Evolutionary conservation across 2,329 filamentous ascomycete species (phyloP).

Genomic region (Aspergillus versicolor): DNA sequence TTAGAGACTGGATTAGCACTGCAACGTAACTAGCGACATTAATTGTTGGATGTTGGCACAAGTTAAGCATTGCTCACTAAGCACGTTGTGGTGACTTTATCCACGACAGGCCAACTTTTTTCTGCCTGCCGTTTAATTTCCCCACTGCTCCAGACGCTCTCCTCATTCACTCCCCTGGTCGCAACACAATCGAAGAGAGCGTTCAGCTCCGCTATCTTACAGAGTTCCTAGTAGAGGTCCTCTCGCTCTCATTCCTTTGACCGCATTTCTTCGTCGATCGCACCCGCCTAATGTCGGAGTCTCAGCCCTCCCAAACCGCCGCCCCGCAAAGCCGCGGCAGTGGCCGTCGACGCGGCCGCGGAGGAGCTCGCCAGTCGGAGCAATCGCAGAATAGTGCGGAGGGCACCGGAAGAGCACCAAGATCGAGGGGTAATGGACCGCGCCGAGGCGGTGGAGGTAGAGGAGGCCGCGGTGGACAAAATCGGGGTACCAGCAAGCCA

Average conservation of each 20-base stretch:
- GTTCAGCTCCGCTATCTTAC: constrained; percentile 10
- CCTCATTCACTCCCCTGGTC: constrained; percentile 6
- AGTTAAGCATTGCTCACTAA: constrained; percentile 18
- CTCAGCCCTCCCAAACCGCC: constrained; percentile 22
- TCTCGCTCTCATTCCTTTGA: not conserved
- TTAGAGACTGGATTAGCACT: too few relatives aligned
- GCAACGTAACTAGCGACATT: too few relatives aligned
- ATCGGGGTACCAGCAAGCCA: constrained; percentile 19
- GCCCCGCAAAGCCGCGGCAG: constrained; percentile 38
- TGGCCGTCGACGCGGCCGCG: constrained; percentile 41
- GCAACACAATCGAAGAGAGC: constrained; percentile 1
- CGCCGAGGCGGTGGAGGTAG: constrained; percentile 28
- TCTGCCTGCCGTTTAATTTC: constrained; percentile 18
- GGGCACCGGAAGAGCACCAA: constrained; percentile 35
- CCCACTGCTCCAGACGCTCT: constrained; percentile 13
- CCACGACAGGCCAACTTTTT: constrained; percentile 17
- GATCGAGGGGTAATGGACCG: constrained; percentile 33
- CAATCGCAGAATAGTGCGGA: constrained; percentile 28
- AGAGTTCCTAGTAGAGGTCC: not conserved
- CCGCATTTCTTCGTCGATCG: constrained; percentile 2
- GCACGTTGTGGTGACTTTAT: constrained; percentile 6
- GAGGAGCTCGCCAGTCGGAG: constrained; percentile 33
- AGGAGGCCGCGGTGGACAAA: constrained; percentile 33
- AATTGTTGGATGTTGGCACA: too few relatives aligned
- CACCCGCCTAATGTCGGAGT: constrained; percentile 30